Conservation (phyloP, 257 asterid genomes). For the Vinca minor region DNA sequence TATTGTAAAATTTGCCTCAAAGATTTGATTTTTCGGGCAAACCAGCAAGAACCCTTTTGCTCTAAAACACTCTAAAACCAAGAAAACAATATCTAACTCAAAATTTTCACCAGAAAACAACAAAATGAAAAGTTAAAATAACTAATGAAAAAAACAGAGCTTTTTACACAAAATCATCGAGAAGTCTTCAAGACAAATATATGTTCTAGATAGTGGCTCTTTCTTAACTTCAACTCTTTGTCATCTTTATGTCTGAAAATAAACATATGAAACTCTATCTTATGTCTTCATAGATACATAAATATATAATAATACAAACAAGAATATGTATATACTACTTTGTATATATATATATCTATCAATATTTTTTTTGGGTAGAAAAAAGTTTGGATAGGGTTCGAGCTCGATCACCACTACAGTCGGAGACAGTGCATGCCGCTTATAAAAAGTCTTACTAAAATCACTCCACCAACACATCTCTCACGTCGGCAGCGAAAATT, state of each 20-base stretch:
- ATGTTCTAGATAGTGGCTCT: slow-evolving; percentile 4
- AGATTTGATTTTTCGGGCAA: slow-evolving; percentile 12
- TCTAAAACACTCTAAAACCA: no score
- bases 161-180: slow-evolving; percentile 8
- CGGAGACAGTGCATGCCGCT: background rate
- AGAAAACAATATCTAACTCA: no score
- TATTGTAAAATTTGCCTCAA: background rate
- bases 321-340: slow-evolving; percentile 1
- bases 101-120: slow-evolving; percentile 5
- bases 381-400: no score
- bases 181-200: slow-evolving; percentile 4
- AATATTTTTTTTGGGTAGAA: no score
- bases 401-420: no score
- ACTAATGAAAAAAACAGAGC: slow-evolving; percentile 5
- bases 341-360: no score
- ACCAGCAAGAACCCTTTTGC: background rate
- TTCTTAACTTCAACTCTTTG: slow-evolving; percentile 26
- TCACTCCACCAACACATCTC: no score
- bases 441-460: no score
- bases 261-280: slow-evolving; percentile 11
- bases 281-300: background rate
- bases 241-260: slow-evolving; percentile 36
- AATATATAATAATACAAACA: background rate
- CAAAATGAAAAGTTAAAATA: background rate
- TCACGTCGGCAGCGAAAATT: no score